Evolutionary conservation across 768 basidiomycete species (phyloP), one percentile per base, ranked within the genome.

Genomic region (Mycena venus): DNA sequence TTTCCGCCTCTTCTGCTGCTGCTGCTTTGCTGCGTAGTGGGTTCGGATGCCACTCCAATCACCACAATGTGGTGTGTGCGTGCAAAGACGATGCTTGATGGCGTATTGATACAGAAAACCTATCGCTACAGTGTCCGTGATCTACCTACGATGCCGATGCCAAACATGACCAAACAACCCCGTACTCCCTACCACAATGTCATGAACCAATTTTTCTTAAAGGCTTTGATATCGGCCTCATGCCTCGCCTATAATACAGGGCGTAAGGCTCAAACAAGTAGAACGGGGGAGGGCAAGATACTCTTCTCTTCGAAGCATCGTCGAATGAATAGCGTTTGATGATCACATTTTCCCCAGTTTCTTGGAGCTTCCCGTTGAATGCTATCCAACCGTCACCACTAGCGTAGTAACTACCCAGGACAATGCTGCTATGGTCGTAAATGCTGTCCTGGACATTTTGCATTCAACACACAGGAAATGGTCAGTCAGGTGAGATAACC

Each of bases 121-220:
- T 14, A 14, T 38, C n/a, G n/a, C n/a, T n/a, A n/a, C n/a, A n/a
- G n/a, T n/a, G n/a, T n/a, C n/a, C n/a, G n/a, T n/a, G n/a, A 14
- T 38, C 36, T 38, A 38, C 14, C 36, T 38, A 38, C 36, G 14
- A 38, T 14, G 8, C 8, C 14, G 36, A 38, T 38, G 8, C 36
- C 42, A 15, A 44, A 44, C 42, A 44, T 19, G 42, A 44, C 42
- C 42, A 44, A 44, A 44, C 42, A 44, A 11, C 42, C 42, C 10
- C 42, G n/a, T n/a, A n/a, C n/a, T n/a, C n/a, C n/a, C n/a, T n/a
- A n/a, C 38, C 3, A 2, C 25, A 65, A 49, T 25, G 3, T 6
- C 4, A 44, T 61, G 8, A 14, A 74, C 73, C 73, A 74, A 59
- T 55, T 23, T 38, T 49, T 27, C 34, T 74, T 74, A 53, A 74